Conservation (phyloP, 2,329 filamentous ascomycete species). For the Periconia sp. region DNA sequence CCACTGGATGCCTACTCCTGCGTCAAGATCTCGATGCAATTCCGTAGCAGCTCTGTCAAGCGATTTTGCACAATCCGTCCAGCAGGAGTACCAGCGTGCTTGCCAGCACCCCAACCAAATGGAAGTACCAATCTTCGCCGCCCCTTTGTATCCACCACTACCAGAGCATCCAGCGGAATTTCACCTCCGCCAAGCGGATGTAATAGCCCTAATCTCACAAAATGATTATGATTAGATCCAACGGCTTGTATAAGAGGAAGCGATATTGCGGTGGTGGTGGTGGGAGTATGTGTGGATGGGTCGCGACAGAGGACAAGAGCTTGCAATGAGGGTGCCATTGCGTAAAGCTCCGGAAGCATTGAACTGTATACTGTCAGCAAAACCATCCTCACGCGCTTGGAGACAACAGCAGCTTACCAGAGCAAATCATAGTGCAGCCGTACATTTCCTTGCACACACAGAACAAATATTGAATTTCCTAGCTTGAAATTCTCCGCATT, state of each 20-base stretch:
- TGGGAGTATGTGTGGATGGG: constrained; percentile 34
- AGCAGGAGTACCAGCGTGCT: constrained; percentile 38
- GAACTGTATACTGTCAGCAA: constrained; percentile 25
- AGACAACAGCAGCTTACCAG: constrained; percentile 27
- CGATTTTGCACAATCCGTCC: constrained; percentile 36
- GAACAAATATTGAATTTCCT: constrained; percentile 27
- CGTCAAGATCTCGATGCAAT: constrained; percentile 33
- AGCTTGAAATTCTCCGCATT: constrained; percentile 30
- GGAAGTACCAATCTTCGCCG: constrained; percentile 50
- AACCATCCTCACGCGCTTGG: neutral
- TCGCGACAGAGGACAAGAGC: constrained; percentile 43
- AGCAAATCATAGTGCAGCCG: constrained; percentile 43
- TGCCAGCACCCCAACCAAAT: constrained; percentile 53
- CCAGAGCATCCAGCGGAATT: constrained; percentile 52
- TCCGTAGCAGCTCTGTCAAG: constrained; percentile 34
- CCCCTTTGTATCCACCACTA: constrained; percentile 47
- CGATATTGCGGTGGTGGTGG: constrained; percentile 29
- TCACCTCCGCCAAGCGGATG: constrained; percentile 54
- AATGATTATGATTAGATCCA: constrained; percentile 42
- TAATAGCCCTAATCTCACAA: constrained; percentile 49
- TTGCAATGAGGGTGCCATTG: constrained; percentile 39
- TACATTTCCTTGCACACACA: constrained; percentile 44
- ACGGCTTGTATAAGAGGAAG: constrained; percentile 42
- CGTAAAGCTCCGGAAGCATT: constrained; percentile 35
- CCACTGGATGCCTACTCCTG: constrained; percentile 36